Base-by-base conservation (phyloP, 2,329 filamentous ascomycete genomes). In the Pochonia chlamydosporia region DNA sequence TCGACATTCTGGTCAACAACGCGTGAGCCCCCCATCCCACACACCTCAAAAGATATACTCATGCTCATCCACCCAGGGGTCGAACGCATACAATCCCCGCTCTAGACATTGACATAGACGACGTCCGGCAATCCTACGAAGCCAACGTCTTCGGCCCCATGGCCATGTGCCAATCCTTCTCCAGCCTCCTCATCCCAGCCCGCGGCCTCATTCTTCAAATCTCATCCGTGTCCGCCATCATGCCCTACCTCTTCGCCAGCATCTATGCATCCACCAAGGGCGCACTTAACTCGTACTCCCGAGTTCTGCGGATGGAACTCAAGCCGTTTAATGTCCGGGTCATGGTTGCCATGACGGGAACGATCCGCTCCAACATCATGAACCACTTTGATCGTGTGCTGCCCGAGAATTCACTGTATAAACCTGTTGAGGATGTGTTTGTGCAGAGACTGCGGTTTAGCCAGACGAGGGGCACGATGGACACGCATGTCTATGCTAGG, bases 1-100 rank as follows among this genome's bases (percentile, higher is more conserved):
- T 82, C 5, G 78, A 82, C 52, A 71, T 81, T 40, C 73, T 82
- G 16, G 70, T 82, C 42, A 82, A 81, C 62, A 82, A 82, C 50
- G 78, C 78, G 75, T 79, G 52, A 51, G 70, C 56, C 3, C 2
- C 37, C 4, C 28, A 21, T 8, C 14, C n/a, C 37, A 14, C 3
- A 9, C 14, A 8, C 13, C 13, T 41, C 16, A 28, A 36, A 16
- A 36, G 8, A 36, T 7, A 5, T 26, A 4, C 23, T 41, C 39
- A 16, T 13, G 13, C 11, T n/a, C n/a, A n/a, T 7, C 8, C 6
- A 2, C 1, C 1, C 51, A 78, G 75, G 33, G 76, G 76, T 46
- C 69, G 72, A 47, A 73, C 72, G 3, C 71, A 76, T 57, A 74
- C 70, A 14, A 70, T 75, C 43, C 74, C 76, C 0, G 73, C 75